A percentile compares a stretch with the other conserved stretches of the same genome.
Evolutionary conservation across 768 basidiomycete species (phyloP).

Genomic region (Lactifluus subvellereus): DNA sequence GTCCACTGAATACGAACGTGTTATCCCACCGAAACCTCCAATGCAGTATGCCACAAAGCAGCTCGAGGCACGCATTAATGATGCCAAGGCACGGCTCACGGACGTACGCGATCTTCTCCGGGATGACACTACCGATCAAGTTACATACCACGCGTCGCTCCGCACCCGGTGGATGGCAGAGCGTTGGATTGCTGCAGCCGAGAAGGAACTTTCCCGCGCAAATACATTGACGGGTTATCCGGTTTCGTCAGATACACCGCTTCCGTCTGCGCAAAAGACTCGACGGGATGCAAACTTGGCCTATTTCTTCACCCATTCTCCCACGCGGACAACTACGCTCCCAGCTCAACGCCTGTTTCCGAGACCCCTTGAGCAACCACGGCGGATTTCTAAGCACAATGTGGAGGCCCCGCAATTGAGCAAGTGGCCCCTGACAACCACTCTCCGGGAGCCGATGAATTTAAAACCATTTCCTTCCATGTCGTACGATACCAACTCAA

Average conservation of each 20-base stretch:
- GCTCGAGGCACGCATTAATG: slow-evolving; percentile 8
- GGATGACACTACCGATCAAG: slow-evolving; percentile 12
- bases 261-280: neutral
- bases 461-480: neutral
- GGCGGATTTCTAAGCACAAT: slow-evolving; percentile 12
- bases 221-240: neutral
- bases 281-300: slow-evolving; percentile 20
- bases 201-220: slow-evolving; percentile 7
- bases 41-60: slow-evolving; percentile 7
- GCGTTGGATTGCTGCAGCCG: slow-evolving; percentile 15
- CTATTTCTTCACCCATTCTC: slow-evolving; percentile 22
- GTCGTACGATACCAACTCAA: neutral
- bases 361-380: neutral
- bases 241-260: neutral
- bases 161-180: slow-evolving; percentile 22
- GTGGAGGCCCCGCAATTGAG: slow-evolving; percentile 13
- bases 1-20: slow-evolving; percentile 7
- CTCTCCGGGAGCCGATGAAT: slow-evolving; percentile 9
- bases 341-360: neutral
- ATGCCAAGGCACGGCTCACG: slow-evolving; percentile 11
- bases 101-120: slow-evolving; percentile 17
- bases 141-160: slow-evolving; percentile 6
- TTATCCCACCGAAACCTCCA: slow-evolving; percentile 8
- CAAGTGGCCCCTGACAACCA: slow-evolving; percentile 13
- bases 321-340: slow-evolving; percentile 8